These are phyloP conservation scores for Hypoxylon sp. DNA, from an alignment of 2,329 filamentous ascomycete genomes.

Conservation along the genomic window DNA sequence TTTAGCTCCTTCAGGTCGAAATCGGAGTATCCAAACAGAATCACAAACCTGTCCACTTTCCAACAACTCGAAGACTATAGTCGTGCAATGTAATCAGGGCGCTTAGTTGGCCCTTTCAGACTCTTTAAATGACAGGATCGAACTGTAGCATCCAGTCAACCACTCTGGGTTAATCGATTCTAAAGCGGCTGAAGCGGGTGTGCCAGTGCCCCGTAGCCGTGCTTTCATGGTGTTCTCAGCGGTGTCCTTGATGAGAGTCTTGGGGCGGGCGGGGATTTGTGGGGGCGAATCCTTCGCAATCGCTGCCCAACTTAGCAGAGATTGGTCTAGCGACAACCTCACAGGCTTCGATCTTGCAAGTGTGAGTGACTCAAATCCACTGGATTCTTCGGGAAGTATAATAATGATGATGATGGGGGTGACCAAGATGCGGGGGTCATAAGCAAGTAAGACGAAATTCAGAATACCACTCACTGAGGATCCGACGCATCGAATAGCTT, in stretches of 20 bases:
- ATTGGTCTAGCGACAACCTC: conserved; percentile 31
- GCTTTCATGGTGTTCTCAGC: conserved; percentile 42
- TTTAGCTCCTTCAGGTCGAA: conserved; percentile 14
- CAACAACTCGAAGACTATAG: conserved; percentile 27
- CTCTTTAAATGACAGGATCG: conserved; percentile 15
- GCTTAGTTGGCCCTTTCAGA: conserved; percentile 16
- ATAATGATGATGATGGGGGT: conserved; percentile 19
- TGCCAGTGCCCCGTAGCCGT: conserved; percentile 24
- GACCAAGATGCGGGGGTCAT: conserved; percentile 41
- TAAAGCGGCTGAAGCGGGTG: conserved; percentile 27
- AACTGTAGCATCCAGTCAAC: conserved; percentile 19
- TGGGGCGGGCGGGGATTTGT: conserved; percentile 46
- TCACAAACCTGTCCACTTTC: conserved; percentile 15
- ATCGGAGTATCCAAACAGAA: conserved; percentile 16
- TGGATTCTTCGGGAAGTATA: conserved; percentile 33
- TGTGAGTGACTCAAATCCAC: conserved; percentile 16
- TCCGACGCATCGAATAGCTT: conserved; percentile 5
- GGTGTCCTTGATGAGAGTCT: conserved; percentile 36
- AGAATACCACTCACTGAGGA: conserved; percentile 22
- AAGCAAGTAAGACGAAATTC: conserved; percentile 38
- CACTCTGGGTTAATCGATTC: conserved; percentile 27
- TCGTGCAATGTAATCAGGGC: conserved; percentile 26
- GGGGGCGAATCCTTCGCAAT: conserved; percentile 51
- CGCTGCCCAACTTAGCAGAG: conserved; percentile 39
- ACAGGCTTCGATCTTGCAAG: conserved; percentile 11